A percentile compares a stretch with the other conserved stretches of the same genome.
Conservation (phyloP, 2,329 filamentous ascomycete species). For the Raffaelea deltoideospora region DNA sequence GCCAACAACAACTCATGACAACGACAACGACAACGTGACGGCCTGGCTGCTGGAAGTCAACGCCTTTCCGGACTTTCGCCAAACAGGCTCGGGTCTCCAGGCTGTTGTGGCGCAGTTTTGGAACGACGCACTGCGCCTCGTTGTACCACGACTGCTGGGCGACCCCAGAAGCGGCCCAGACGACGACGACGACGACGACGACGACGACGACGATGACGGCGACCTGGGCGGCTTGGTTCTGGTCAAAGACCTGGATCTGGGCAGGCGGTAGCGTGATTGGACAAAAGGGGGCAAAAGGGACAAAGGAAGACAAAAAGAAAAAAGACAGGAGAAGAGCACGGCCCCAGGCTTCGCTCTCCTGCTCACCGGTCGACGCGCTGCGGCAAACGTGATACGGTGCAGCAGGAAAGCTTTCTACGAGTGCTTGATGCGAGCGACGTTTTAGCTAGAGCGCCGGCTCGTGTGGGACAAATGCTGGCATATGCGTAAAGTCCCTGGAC, state of each 20-base stretch:
- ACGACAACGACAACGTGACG: too few species aligned
- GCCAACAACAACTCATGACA: too few species aligned
- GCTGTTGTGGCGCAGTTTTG: constrained; percentile 64
- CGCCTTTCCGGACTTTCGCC: constrained; percentile 88
- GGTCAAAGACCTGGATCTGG: constrained; percentile 38
- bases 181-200: neutral
- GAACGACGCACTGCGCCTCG: constrained; percentile 53
- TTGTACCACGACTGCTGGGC: constrained; percentile 54
- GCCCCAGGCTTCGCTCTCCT: too few species aligned
- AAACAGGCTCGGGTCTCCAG: constrained; percentile 66
- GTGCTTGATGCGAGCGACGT: too few species aligned
- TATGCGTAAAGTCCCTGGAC: too few species aligned
- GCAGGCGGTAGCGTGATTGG: constrained; percentile 19
- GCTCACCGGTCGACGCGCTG: too few species aligned
- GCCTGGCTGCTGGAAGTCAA: constrained; percentile 84
- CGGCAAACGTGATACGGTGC: too few species aligned
- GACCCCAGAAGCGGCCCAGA: too few species aligned
- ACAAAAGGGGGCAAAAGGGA: neutral
- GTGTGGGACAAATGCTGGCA: too few species aligned
- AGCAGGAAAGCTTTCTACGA: too few species aligned
- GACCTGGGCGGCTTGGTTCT: constrained; percentile 24
- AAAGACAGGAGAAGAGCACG: too few species aligned
- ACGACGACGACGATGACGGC: constrained; percentile 6
- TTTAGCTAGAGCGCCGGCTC: too few species aligned
- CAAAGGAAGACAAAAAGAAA: neutral